Percentiles rank a stretch among this genome's conserved stretches.
These are phyloP conservation scores for Stentor coeruleus DNA, from an alignment of 73 alveolate genomes.

Conservation along the genomic window DNA sequence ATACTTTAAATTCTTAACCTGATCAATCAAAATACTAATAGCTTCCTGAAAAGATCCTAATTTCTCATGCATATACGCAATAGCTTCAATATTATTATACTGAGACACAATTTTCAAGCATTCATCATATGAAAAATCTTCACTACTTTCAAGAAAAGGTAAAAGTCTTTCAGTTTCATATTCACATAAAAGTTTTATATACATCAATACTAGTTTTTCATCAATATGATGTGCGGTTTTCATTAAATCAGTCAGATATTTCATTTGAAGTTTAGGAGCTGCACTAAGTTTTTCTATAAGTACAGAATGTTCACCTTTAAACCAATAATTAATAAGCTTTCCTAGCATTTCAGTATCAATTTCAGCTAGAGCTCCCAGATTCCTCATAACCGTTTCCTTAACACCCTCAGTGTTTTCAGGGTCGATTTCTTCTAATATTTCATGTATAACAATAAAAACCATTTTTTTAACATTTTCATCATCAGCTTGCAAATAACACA, in stretches of 20 bases:
- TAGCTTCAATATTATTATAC: background rate
- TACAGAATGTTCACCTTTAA: background rate
- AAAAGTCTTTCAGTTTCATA: background rate
- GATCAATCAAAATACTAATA: background rate
- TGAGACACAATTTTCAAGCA: constrained; percentile 6
- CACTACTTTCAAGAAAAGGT: background rate
- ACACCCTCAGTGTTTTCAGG: background rate
- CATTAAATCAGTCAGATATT: background rate
- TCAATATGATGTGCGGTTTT: background rate
- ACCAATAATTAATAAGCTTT: constrained; percentile 13
- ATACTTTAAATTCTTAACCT: background rate
- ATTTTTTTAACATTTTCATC: background rate
- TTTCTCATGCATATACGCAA: constrained; percentile 21
- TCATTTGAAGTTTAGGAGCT: constrained; percentile 23
- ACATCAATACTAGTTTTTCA: background rate
- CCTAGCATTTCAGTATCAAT: constrained; percentile 14
- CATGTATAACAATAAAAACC: background rate
- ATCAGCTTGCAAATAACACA: background rate
- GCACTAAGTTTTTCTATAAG: background rate
- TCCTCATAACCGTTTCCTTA: background rate
- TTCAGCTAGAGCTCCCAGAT: background rate
- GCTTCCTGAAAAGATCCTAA: constrained; percentile 20
- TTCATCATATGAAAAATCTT: constrained; percentile 18
- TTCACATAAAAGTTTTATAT: constrained; percentile 8
- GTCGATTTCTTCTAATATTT: background rate